A percentile compares a stretch with the other conserved stretches of the same genome.
phyloP scores from a whole-genome alignment of 2,329 filamentous ascomycete species.

The Fusarium napiforme region DNA sequence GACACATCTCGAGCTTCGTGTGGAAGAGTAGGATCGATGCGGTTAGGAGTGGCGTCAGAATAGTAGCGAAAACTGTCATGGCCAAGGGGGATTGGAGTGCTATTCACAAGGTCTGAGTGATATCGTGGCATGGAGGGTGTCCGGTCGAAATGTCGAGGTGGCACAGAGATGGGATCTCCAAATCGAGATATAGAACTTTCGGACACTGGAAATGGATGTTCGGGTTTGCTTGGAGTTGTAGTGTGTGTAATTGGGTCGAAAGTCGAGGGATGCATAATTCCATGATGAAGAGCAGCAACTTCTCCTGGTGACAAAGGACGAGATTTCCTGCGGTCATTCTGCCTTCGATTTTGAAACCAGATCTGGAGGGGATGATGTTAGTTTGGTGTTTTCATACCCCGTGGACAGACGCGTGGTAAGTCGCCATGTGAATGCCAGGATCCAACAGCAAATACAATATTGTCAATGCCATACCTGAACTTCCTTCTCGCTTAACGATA shows the following conservation, averaged over 20 bases:
- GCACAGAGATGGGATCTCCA: constrained; percentile 40
- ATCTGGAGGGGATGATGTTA: constrained; percentile 68
- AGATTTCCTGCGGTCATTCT: constrained; percentile 91
- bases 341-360: constrained; percentile 96
- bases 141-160: constrained; percentile 39
- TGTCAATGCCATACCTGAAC: constrained; percentile 77
- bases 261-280: constrained; percentile 63
- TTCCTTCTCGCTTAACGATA: constrained; percentile 93
- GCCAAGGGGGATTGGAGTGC: constrained; percentile 40
- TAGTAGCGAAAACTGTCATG: constrained; percentile 32
- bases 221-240: constrained; percentile 42
- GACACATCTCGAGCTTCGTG: constrained; percentile 45
- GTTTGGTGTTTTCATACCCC: constrained; percentile 16
- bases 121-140: constrained; percentile 44
- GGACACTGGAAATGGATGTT: constrained; percentile 43
- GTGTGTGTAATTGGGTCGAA: constrained; percentile 54
- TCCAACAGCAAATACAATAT: background rate
- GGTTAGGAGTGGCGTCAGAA: constrained; percentile 42
- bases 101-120: constrained; percentile 40
- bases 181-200: constrained; percentile 43
- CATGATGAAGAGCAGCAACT: constrained; percentile 69
- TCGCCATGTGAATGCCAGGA: background rate
- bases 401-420: constrained; percentile 28
- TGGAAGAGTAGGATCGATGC: constrained; percentile 43
- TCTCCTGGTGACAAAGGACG: constrained; percentile 84